These are phyloP conservation scores for Bryoerythrophyllum caledonicum DNA, from an alignment of 225 moss, liverwort and hornwort genomes.

Conservation along the genomic window DNA sequence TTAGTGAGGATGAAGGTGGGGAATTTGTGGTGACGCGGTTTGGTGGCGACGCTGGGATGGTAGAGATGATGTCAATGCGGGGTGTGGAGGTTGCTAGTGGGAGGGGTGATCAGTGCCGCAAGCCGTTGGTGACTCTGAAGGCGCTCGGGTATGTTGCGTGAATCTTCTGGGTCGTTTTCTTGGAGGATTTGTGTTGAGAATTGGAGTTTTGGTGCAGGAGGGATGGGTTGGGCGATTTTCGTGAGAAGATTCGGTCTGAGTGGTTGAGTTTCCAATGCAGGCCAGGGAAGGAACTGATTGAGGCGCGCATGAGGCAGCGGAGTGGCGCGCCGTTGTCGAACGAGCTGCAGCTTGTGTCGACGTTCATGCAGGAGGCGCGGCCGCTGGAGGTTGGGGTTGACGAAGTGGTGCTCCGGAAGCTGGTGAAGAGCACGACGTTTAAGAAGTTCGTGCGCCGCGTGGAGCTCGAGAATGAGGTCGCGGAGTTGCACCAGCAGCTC, in stretches of 20 bases:
- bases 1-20: not conserved
- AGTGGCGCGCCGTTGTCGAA: conserved; percentile 15
- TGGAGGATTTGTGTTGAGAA: not conserved
- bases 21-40: conserved; percentile 21
- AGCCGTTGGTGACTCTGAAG: conserved; percentile 23
- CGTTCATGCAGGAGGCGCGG: conserved; percentile 33
- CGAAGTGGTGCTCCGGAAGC: conserved; percentile 26
- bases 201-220: too few species aligned
- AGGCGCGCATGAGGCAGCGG: conserved; percentile 1
- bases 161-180: not conserved
- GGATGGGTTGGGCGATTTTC: too few species aligned
- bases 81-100: conserved; percentile 11
- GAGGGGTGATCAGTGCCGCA: conserved; percentile 16
- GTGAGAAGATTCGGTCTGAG: too few species aligned
- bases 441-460: conserved; percentile 38
- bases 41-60: conserved; percentile 19
- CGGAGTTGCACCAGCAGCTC: conserved; percentile 65
- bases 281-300: conserved; percentile 10
- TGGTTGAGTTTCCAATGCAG: conserved; percentile 3
- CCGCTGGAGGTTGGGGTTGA: conserved; percentile 30
- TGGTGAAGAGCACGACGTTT: conserved; percentile 42
- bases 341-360: conserved; percentile 35
- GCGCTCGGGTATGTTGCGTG: conserved; percentile 14
- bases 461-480: conserved; percentile 59
- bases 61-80: conserved; percentile 30